Base-by-base conservation (phyloP, 2,329 filamentous ascomycete genomes). In the Sarocladiaceae sp. region DNA sequence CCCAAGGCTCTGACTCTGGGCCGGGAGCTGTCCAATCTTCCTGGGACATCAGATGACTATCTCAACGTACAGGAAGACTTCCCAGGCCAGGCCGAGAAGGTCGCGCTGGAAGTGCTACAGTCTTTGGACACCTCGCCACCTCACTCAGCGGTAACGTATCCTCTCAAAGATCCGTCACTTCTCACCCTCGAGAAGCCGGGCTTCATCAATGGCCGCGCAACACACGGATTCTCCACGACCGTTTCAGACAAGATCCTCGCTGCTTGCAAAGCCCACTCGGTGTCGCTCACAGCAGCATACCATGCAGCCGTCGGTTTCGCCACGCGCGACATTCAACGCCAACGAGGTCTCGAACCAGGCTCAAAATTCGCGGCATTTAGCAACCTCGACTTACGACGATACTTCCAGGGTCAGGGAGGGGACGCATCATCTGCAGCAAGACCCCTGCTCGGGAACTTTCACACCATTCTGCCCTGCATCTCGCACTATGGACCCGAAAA, bases 41-140 rank as follows among this genome's bases (percentile, higher is more conserved):
- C 35, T 35, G 52, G 52, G 26, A 37, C 25, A 7, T 37, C 52
- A 36, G 52, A 53, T 23, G 52, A 53, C 40, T 52, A 54, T 49
- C 23, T 53, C 17, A 25, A 10, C n/a, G 44, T 48, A 13, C 26
- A 48, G 44, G 44, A 48, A 22, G 44, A 33, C 17, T 48, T 20
- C 26, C 44, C 44, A 22, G 44, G 44, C 12, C 25, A 22, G 28
- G 44, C 11, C 25, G 20, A 6, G 28, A 28, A 48, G 26, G 33
- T 48, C 22, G 44, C 44, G 26, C 26, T 48, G 10, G 44, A 48
- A 28, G 26, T 48, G 4, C 44, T 48, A 7, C 5, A 26, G 28
- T 33, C 28, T 28, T 22, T 48, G 44, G 44, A 48, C 4, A 20
- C 39, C 48, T 50, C 35, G 31, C 48, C 48, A 17, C 48, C 48